Base-by-base conservation (phyloP, 2,329 filamentous ascomycete species). In the Xylariaceae sp. region DNA sequence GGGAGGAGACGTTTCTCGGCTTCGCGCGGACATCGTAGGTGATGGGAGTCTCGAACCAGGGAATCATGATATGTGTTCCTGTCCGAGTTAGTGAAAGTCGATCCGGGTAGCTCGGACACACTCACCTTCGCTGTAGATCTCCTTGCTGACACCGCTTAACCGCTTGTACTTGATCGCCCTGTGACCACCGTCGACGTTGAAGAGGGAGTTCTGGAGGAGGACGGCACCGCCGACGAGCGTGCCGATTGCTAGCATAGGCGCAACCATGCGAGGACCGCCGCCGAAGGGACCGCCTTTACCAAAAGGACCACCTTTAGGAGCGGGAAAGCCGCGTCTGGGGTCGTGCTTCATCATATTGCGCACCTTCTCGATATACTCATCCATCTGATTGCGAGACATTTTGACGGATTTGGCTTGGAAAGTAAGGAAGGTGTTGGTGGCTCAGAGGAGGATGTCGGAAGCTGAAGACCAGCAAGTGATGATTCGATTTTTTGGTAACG, bases 151-250 rank as follows among this genome's bases (percentile, higher is more conserved):
- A 76, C 93, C 93, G 62, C 82, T 88, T 70, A 95, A 63, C 67
- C 91, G 85, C 60, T 86, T 90, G 75, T 98, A 98, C 72, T 98
- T 98, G 79, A 98, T 98, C 55, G 93, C 93, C 65, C 93, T 85
- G 71, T 97, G 93, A 73, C 93, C 93, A 84, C 93, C 93, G 65
- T 98, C 93, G 61, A 98, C 93, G 73, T 85, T 85, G 74, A 85
- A 85, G 5, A 85, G 73, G 36, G 81, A 77, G 65, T 82, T 78
- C 59, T 77, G 73, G 54, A 82, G 58, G 55, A 82, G 52, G 58
- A 76, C 63, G 45, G 71, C 77, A 47, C 74, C 75, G 14, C 68
- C 69, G 35, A 79, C 59, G 23, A 79, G 57, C 16, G 67, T 56
- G 17, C 72, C 58, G 35, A 67, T 72, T 22, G 66, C 62, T 38